Percentiles rank a stretch among this genome's conserved stretches.
Conservation (phyloP, 106 monocot genomes). For the Gastrodia elata region DNA sequence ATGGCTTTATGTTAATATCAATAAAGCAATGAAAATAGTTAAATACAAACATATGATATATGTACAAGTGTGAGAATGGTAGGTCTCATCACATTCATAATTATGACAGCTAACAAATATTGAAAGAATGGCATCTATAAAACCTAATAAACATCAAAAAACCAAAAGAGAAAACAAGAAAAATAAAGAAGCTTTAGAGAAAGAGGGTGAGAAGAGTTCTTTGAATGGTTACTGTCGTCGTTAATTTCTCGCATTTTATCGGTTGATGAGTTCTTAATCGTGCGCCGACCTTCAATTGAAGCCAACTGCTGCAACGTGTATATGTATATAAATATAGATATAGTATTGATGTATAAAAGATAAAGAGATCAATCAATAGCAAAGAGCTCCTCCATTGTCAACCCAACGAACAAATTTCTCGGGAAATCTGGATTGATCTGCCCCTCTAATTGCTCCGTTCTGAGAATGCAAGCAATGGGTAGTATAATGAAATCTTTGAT, state of each 20-base stretch:
- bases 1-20: constrained; percentile 1
- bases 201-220: neutral
- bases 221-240: neutral
- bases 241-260: constrained; percentile 3
- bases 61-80: neutral
- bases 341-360: neutral
- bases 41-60: neutral
- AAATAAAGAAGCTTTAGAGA: neutral
- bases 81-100: constrained; percentile 4
- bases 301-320: neutral
- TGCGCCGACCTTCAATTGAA: neutral
- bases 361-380: constrained; percentile 15
- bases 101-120: neutral
- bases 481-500: neutral
- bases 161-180: neutral
- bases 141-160: neutral
- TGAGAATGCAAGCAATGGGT: neutral
- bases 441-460: neutral
- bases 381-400: constrained; percentile 19
- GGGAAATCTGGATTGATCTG: constrained; percentile 6
- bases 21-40: neutral
- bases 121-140: constrained; percentile 3
- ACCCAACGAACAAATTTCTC: constrained; percentile 32
- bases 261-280: neutral
- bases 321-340: neutral